phyloP scores from a whole-genome alignment of 106 monocot species.

The Gastrodia elata region DNA sequence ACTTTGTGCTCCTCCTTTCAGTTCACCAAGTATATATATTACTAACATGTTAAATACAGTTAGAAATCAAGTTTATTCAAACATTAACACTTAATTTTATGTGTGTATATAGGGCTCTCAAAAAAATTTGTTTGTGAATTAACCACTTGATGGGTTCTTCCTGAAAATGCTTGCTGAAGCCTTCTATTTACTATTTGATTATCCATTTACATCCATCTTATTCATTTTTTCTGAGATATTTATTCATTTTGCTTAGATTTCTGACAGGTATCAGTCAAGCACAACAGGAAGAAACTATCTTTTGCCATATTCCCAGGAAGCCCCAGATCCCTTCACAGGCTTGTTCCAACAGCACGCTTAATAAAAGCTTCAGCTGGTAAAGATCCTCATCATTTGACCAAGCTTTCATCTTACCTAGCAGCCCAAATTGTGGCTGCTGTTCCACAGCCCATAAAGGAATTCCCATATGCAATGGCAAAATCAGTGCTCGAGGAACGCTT shows the following conservation, averaged over 20 bases:
- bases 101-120: too few relatives aligned
- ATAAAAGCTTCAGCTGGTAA: conserved; percentile 9
- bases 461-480: conserved; percentile 56
- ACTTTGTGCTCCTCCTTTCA: too few relatives aligned
- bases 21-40: too few relatives aligned
- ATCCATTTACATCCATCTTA: too few relatives aligned
- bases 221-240: background rate
- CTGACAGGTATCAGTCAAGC: background rate
- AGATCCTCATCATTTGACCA: conserved; percentile 15
- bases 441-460: conserved; percentile 26
- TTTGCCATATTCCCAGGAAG: background rate
- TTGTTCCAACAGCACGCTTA: background rate
- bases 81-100: too few relatives aligned
- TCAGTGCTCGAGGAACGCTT: conserved; percentile 15
- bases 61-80: too few relatives aligned
- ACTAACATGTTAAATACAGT: too few relatives aligned
- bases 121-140: too few relatives aligned
- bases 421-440: conserved; percentile 7
- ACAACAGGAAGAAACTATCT: background rate
- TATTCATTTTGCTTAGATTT: background rate
- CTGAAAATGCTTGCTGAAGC: too few relatives aligned
- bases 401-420: conserved; percentile 5
- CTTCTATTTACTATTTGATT: too few relatives aligned
- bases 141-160: too few relatives aligned
- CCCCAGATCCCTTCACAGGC: conserved; percentile 2